Base-by-base conservation (phyloP, 345 rosid species). In the Erysimum cheiranthoides region DNA sequence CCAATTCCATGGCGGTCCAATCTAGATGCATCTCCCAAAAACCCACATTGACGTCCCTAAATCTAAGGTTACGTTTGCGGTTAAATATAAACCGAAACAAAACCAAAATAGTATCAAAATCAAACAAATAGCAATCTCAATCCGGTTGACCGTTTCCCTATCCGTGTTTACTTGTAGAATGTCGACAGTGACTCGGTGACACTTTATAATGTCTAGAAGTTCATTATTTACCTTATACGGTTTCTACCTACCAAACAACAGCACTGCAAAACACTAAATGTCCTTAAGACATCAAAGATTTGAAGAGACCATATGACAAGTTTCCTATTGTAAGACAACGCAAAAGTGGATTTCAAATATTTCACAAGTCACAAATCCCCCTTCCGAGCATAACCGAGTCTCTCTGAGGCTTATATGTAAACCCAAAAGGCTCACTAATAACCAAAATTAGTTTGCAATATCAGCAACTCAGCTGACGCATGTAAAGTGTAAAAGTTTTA, bases 381-480 rank as follows among this genome's bases (percentile, higher is more conserved):
- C 35, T 28, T 54, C 52, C 18, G 9, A 54, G 52, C 12, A 30
- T 28, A 70, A 45, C 14, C 2, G 60, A 47, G 51, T 61, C 49
- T 72, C 42, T 49, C n/a, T 16, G n/a, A 56, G 68, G 32, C 69
- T 61, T 69, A 14, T 17, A 21, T 67, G 5, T 6, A 5, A 71
- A 50, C 49, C 67, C 58, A 71, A 42, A 47, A 47, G 56, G 66
- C 38, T 70, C 58, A 46, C 46, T 56, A 27, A 34, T 25, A 54
- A 56, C 53, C 66, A 54, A 74, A 65, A 65, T 45, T 65, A 74
- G 70, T 31, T 47, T 66, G 58, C 58, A 47, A 47, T 47, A 50
- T 18, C 35, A 49, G 72, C 58, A 73, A 56, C 58, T 73, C 71
- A 65, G 57, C 39, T 65, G 30, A 73, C 28, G 57, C 64, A 64